Conservation (phyloP, 306 rosid genomes). For the Ziziphus jujuba region DNA sequence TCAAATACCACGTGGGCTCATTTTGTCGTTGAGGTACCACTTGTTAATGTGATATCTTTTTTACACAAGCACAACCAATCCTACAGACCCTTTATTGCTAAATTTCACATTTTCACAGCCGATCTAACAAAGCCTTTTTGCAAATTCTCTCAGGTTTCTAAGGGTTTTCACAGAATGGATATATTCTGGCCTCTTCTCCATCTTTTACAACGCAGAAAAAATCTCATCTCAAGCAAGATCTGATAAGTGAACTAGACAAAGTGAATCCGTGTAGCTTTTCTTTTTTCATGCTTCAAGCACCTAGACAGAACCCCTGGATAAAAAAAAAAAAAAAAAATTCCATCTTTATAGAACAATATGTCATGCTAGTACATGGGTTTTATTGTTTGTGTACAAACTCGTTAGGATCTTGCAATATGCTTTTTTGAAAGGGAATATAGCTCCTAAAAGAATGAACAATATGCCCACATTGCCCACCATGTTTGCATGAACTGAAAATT, state of each 20-base stretch:
- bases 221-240: slow-evolving; percentile 35
- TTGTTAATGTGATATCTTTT: background rate
- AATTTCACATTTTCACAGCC: background rate
- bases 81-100: background rate
- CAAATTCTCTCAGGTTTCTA: slow-evolving; percentile 51
- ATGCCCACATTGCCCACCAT: background rate
- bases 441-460: slow-evolving; percentile 9
- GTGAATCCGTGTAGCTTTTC: too few relatives aligned
- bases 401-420: background rate
- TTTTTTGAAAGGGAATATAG: background rate
- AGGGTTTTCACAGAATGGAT: slow-evolving; percentile 89
- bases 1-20: slow-evolving; percentile 59
- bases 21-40: slow-evolving; percentile 74
- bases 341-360: background rate
- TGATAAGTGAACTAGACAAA: slow-evolving; percentile 20
- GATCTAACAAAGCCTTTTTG: background rate
- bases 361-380: slow-evolving; percentile 10
- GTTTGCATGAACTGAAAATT: background rate
- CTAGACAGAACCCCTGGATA: too few relatives aligned
- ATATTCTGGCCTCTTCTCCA: slow-evolving; percentile 80
- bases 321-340: too few relatives aligned
- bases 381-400: slow-evolving; percentile 12
- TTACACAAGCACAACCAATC: background rate
- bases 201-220: slow-evolving; percentile 66
- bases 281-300: background rate